These are phyloP conservation scores for Seiridium unicorne DNA, from an alignment of 2,329 filamentous ascomycete species.

Conservation along the genomic window DNA sequence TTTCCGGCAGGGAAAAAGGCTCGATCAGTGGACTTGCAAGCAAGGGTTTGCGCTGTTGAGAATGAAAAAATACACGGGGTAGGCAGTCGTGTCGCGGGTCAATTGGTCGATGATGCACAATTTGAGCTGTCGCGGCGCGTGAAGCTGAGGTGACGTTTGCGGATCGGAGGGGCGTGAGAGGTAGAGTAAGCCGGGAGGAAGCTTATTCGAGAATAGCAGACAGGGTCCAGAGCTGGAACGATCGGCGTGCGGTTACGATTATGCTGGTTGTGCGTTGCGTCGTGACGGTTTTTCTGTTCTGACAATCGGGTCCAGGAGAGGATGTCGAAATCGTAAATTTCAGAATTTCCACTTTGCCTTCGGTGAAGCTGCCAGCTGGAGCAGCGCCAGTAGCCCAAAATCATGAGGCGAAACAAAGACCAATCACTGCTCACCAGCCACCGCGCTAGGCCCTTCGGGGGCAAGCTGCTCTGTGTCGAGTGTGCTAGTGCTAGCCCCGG, in stretches of 20 bases:
- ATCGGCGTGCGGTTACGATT: neutral
- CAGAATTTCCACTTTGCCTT: constrained; percentile 4
- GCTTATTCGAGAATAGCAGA: neutral
- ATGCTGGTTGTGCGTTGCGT: neutral
- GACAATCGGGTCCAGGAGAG: neutral
- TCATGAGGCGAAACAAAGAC: neutral
- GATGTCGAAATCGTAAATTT: constrained; percentile 5
- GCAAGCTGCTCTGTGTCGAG: neutral
- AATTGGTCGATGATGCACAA: constrained; percentile 2
- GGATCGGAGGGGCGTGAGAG: neutral
- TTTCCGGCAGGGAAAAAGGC: neutral
- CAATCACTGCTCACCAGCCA: neutral
- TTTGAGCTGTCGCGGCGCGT: constrained; percentile 4
- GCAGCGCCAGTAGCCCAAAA: neutral
- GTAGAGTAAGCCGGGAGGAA: neutral
- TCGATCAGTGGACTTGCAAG: neutral
- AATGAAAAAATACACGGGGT: neutral
- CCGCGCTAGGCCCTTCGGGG: neutral
- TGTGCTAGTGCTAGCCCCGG: too few relatives aligned
- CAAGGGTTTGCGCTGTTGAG: neutral
- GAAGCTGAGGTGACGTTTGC: neutral
- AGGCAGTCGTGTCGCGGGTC: constrained; percentile 3
- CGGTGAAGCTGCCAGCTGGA: neutral
- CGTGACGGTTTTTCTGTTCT: neutral
- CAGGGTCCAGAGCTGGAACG: too few relatives aligned